phyloP scores from a whole-genome alignment of 2,329 filamentous ascomycete genomes.

The Acephala macrosclerotiorum region DNA sequence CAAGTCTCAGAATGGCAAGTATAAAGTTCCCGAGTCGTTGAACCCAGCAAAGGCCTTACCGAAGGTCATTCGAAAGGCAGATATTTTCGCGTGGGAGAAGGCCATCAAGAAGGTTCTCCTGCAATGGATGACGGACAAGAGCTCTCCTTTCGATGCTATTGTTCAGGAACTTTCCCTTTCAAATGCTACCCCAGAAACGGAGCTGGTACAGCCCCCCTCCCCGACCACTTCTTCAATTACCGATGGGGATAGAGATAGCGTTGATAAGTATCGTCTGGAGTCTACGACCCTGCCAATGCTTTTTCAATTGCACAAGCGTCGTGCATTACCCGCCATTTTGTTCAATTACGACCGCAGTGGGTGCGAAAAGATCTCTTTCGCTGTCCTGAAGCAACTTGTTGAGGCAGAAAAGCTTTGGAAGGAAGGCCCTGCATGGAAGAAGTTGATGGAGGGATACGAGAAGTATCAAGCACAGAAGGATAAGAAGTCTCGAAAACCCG shows the following conservation, averaged over 20 bases:
- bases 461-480: conserved; percentile 58
- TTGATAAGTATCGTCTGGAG: conserved; percentile 46
- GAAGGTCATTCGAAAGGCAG: conserved; percentile 65
- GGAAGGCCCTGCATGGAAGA: conserved; percentile 64
- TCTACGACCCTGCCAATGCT: conserved; percentile 64
- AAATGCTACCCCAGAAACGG: conserved; percentile 10
- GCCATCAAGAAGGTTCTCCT: conserved; percentile 64
- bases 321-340: conserved; percentile 75
- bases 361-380: conserved; percentile 66
- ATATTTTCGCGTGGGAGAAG: conserved; percentile 72
- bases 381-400: conserved; percentile 60
- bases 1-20: conserved; percentile 59
- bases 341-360: conserved; percentile 77
- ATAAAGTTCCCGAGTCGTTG: conserved; percentile 57
- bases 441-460: conserved; percentile 64
- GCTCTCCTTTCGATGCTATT: conserved; percentile 52
- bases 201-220: conserved; percentile 13
- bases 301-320: conserved; percentile 64
- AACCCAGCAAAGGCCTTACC: conserved; percentile 58
- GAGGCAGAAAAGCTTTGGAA: conserved; percentile 64
- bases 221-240: conserved; percentile 31
- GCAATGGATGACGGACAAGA: conserved; percentile 63
- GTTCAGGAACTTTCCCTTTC: conserved; percentile 53
- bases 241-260: conserved; percentile 22
- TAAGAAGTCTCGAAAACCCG: conserved; percentile 53